Conservation (phyloP, 805 yeast genomes). For the Yarrowia sp. region DNA sequence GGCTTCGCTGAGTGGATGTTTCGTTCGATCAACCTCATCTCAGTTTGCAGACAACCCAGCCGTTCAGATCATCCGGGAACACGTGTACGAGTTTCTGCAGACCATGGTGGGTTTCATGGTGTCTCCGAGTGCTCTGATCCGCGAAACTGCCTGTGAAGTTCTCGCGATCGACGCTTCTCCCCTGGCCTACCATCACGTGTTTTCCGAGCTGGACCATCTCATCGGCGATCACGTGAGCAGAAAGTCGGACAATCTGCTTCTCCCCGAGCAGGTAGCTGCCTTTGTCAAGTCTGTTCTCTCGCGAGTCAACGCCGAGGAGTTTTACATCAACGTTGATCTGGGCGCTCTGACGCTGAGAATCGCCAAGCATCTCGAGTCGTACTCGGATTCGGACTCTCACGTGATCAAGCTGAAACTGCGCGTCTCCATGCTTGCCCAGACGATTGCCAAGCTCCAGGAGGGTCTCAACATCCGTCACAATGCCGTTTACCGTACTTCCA, state of each 20-base stretch:
- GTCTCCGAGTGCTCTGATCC: slow-evolving; percentile 48
- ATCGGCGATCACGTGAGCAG: slow-evolving; percentile 27
- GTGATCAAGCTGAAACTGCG: slow-evolving; percentile 30
- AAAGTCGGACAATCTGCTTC: neutral
- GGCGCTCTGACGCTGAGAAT: slow-evolving; percentile 32
- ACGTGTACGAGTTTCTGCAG: slow-evolving; percentile 39
- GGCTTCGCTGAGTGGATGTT: slow-evolving; percentile 51
- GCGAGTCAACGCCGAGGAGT: slow-evolving; percentile 33
- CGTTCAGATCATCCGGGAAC: slow-evolving; percentile 51
- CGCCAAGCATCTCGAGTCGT: slow-evolving; percentile 29
- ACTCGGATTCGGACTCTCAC: slow-evolving; percentile 27
- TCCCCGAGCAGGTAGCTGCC: slow-evolving; percentile 31
- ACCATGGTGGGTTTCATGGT: slow-evolving; percentile 40
- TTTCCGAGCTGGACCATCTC: slow-evolving; percentile 44
- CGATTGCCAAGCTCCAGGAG: slow-evolving; percentile 33
- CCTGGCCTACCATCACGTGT: slow-evolving; percentile 49
- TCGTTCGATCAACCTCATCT: slow-evolving; percentile 29
- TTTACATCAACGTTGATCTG: slow-evolving; percentile 32
- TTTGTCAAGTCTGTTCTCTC: slow-evolving; percentile 33
- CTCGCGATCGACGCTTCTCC: slow-evolving; percentile 65
- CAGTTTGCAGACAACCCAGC: slow-evolving; percentile 27
- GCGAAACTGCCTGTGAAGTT: slow-evolving; percentile 73
- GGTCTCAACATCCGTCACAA: slow-evolving; percentile 33
- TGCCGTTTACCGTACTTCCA: slow-evolving; percentile 31
- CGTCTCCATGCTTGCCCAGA: slow-evolving; percentile 33